A percentile compares a stretch with the other conserved stretches of the same genome.
phyloP scores from a whole-genome alignment of 441 rosid genomes.

The Cnidoscolus chayamansa region DNA sequence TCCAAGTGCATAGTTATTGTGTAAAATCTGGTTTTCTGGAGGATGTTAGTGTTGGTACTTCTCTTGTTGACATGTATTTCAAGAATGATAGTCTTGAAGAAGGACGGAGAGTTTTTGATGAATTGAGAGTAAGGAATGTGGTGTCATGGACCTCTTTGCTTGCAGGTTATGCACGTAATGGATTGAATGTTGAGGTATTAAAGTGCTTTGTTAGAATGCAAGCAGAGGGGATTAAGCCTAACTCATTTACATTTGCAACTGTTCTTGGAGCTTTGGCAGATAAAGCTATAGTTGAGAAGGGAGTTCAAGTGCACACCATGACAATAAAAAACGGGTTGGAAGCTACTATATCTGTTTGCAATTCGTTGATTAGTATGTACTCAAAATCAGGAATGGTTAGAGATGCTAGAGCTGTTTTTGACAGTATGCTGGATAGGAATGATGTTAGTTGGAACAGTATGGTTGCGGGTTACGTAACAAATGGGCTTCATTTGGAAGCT shows the following conservation, averaged over 20 bases:
- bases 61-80: constrained; percentile 73
- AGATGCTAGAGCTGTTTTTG: constrained; percentile 69
- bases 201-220: constrained; percentile 56
- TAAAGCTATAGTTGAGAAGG: constrained; percentile 36
- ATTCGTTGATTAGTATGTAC: constrained; percentile 64
- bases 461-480: constrained; percentile 66
- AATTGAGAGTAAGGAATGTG: constrained; percentile 50
- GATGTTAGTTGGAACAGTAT: constrained; percentile 72
- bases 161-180: constrained; percentile 66
- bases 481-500: constrained; percentile 51
- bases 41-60: constrained; percentile 66
- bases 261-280: constrained; percentile 55
- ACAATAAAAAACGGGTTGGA: constrained; percentile 52
- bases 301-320: constrained; percentile 60
- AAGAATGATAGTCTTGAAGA: constrained; percentile 46
- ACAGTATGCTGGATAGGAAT: constrained; percentile 58
- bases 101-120: constrained; percentile 57
- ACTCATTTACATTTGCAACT: constrained; percentile 65
- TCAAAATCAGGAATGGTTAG: constrained; percentile 53
- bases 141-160: constrained; percentile 89
- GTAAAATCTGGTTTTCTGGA: constrained; percentile 57
- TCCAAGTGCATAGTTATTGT: constrained; percentile 59
- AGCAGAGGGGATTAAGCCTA: constrained; percentile 54
- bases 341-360: constrained; percentile 55
- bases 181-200: constrained; percentile 44